Base-by-base conservation (phyloP, 805 yeast genomes). In the Candida vartiovaarae region DNA sequence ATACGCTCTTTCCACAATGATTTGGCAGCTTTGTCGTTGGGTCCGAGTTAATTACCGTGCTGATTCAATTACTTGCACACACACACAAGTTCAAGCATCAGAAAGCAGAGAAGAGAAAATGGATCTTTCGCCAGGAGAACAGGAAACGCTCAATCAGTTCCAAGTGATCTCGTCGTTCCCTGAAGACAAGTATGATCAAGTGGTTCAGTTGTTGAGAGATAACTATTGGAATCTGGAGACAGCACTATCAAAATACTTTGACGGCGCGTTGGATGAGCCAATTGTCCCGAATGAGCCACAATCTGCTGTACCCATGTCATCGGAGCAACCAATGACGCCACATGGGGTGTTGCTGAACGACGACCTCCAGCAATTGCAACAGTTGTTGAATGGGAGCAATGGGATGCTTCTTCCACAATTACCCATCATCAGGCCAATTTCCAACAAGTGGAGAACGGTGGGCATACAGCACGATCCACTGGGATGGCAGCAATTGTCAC, bases 171-270 rank as follows among this genome's bases (percentile, higher is more conserved):
- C 81, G 0, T 64, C 72, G 2, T 74, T 68, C 49, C 71, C 71
- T 8, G 75, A 71, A 5, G 70, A 65, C 0, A 75, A 76, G 27
- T 61, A 68, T 37, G 70, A 69, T 1, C 67, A 72, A 36, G 71
- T 80, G 3, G 59, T 72, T 4, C 60, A 66, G 41, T 58, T 81
- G 26, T 57, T 82, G 41, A 60, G 68, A 30, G 69, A 73, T 38
- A 72, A 78, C 51, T 72, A 77, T 39, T 80, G 80, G 80, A 72
- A 80, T 53, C 55, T 83, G 40, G 85, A 82, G 52, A 66, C 72
- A 36, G 78, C 88, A 2, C 61, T 81, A 30, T 72, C 82, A 4
- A 69, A 77, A 40, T 83, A 71, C 57, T 80, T 80, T 55, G 90
- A 83, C 52, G 74, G 72, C 20, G 67, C 71, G 40, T 67, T 76